phyloP scores from a whole-genome alignment of 306 rosid genomes.

The Cucurbita maxima region DNA sequence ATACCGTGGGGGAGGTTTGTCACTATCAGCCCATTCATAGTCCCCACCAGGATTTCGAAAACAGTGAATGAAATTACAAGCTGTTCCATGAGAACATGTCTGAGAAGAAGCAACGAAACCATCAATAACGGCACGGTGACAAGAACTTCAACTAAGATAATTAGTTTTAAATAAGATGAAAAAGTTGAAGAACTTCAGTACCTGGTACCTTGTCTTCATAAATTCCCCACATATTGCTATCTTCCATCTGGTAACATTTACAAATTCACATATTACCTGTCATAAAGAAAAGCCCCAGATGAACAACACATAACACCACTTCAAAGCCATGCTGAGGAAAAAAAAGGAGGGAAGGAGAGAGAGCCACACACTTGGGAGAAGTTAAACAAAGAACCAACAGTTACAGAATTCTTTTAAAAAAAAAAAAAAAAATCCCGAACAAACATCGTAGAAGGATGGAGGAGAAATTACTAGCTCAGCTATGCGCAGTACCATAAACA shows the following conservation, averaged over 20 bases:
- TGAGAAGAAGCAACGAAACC: conserved; percentile 20
- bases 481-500: background rate
- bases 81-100: conserved; percentile 83
- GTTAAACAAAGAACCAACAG: background rate
- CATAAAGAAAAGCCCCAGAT: conserved; percentile 12
- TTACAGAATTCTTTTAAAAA: background rate
- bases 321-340: background rate
- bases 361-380: background rate
- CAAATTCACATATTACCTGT: conserved; percentile 69
- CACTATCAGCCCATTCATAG: conserved; percentile 92
- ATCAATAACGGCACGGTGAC: background rate
- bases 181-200: conserved; percentile 13
- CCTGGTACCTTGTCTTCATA: conserved; percentile 85
- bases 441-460: background rate
- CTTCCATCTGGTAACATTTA: conserved; percentile 79
- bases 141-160: background rate
- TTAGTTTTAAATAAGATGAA: conserved; percentile 7
- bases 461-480: background rate
- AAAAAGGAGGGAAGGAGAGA: background rate
- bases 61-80: conserved; percentile 94
- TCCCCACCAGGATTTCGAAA: conserved; percentile 89
- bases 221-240: conserved; percentile 95
- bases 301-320: background rate
- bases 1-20: conserved; percentile 70
- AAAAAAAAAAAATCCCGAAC: no score